These are phyloP conservation scores for Avena insularis DNA, from an alignment of 176 grass and related monocot species.

Conservation along the genomic window DNA sequence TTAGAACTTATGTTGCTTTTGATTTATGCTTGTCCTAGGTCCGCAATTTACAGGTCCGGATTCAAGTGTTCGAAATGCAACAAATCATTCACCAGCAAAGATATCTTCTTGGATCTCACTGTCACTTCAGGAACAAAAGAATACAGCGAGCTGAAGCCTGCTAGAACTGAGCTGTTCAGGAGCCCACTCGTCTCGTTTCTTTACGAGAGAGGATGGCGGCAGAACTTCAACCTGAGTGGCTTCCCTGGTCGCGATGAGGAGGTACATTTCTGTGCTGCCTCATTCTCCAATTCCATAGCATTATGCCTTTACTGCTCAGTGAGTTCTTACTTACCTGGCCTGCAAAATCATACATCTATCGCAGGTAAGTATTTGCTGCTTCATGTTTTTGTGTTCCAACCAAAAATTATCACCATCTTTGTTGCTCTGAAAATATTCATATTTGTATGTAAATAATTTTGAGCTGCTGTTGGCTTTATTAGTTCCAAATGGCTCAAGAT, in stretches of 20 bases:
- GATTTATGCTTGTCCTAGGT: slow-evolving; percentile 47
- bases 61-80: slow-evolving; percentile 90
- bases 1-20: background rate
- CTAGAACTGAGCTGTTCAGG: slow-evolving; percentile 95
- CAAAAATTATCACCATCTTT: background rate
- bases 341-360: background rate
- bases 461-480: slow-evolving; percentile 44
- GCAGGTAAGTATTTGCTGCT: background rate
- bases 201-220: slow-evolving; percentile 98
- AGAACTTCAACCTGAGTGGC: slow-evolving; percentile 87
- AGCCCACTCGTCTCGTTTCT: slow-evolving; percentile 84
- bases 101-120: slow-evolving; percentile 89
- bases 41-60: slow-evolving; percentile 91
- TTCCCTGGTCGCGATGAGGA: slow-evolving; percentile 97
- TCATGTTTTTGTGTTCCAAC: background rate
- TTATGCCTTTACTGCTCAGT: background rate
- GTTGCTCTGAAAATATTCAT: background rate
- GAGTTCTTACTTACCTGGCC: background rate
- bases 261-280: slow-evolving; percentile 43
- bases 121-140: slow-evolving; percentile 86
- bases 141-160: slow-evolving; percentile 81
- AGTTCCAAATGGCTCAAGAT: slow-evolving; percentile 96
- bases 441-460: slow-evolving; percentile 29
- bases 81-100: slow-evolving; percentile 87
- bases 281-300: background rate